Evolutionary conservation across 2,329 filamentous ascomycete species (phyloP).

Genomic region (Calonectria naviculata): DNA sequence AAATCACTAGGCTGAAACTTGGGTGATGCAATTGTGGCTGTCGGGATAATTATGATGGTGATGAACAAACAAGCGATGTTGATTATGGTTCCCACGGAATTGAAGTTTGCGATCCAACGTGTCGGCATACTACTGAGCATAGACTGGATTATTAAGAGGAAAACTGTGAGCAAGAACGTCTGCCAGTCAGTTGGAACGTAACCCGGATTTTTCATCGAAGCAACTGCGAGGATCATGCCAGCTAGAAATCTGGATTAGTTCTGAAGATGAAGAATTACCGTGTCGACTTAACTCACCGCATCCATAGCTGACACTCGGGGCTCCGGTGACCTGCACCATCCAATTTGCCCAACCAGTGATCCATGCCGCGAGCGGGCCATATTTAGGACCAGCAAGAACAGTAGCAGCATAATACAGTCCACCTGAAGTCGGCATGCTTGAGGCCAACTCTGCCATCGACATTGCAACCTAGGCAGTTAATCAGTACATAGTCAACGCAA

Average conservation of each 20-base stretch:
- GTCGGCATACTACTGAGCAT: conserved; percentile 23
- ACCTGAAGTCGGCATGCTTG: conserved; percentile 23
- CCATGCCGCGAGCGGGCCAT: conserved; percentile 22
- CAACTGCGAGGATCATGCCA: conserved; percentile 22
- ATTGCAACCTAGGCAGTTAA: conserved; percentile 18
- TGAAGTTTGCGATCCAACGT: conserved; percentile 24
- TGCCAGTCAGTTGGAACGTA: conserved; percentile 24
- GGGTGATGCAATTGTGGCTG: background rate
- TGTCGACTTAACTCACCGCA: conserved; percentile 7
- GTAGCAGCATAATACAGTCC: conserved; percentile 22
- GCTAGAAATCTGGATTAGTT: background rate
- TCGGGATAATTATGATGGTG: conserved; percentile 24
- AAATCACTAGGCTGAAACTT: conserved; percentile 16
- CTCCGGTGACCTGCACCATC: conserved; percentile 22
- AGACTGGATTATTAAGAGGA: conserved; percentile 20
- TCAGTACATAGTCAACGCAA: background rate
- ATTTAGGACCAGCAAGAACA: conserved; percentile 22
- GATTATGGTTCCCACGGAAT: conserved; percentile 16
- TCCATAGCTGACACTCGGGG: conserved; percentile 22
- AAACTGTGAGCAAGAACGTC: conserved; percentile 18
- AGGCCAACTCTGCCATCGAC: conserved; percentile 25
- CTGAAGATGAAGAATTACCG: background rate
- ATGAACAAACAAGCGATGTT: conserved; percentile 22
- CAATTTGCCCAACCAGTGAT: conserved; percentile 25
- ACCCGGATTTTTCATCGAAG: conserved; percentile 19